Conservation (phyloP, 305 asterid species). For the Fraxinus baroniana region DNA sequence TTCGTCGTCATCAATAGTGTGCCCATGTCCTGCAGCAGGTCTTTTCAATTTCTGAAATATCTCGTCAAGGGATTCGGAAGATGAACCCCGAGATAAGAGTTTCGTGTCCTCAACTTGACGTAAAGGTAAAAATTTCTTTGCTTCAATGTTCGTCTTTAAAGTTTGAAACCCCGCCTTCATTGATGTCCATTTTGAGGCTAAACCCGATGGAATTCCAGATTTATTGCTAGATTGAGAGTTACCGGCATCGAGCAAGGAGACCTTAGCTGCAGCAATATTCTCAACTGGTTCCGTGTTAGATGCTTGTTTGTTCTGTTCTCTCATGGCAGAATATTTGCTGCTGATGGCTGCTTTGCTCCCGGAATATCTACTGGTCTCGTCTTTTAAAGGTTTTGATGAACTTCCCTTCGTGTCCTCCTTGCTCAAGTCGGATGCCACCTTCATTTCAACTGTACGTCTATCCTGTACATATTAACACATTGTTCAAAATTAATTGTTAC, state of each 20-base stretch:
- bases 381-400: slow-evolving; percentile 63
- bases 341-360: slow-evolving; percentile 77
- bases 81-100: slow-evolving; percentile 43
- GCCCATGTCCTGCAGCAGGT: slow-evolving; percentile 42
- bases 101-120: slow-evolving; percentile 59
- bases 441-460: slow-evolving; percentile 48
- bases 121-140: slow-evolving; percentile 67
- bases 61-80: slow-evolving; percentile 81
- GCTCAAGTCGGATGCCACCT: slow-evolving; percentile 36
- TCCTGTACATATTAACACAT: slow-evolving; percentile 43
- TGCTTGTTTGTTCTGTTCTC: slow-evolving; percentile 63
- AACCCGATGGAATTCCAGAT: slow-evolving; percentile 41
- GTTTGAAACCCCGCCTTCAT: slow-evolving; percentile 85
- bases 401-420: slow-evolving; percentile 60
- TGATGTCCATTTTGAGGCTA: slow-evolving; percentile 90
- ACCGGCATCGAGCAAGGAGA: slow-evolving; percentile 58
- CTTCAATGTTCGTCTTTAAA: slow-evolving; percentile 64
- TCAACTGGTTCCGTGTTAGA: slow-evolving; percentile 43
- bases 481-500: not conserved
- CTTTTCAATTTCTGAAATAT: slow-evolving; percentile 83
- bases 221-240: slow-evolving; percentile 37
- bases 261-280: slow-evolving; percentile 63
- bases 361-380: slow-evolving; percentile 46
- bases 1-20: slow-evolving; percentile 35
- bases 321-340: slow-evolving; percentile 70